Evolutionary conservation across 1,284 basidiomycete genomes (phyloP).

Genomic region (Ganoderma sinense): DNA sequence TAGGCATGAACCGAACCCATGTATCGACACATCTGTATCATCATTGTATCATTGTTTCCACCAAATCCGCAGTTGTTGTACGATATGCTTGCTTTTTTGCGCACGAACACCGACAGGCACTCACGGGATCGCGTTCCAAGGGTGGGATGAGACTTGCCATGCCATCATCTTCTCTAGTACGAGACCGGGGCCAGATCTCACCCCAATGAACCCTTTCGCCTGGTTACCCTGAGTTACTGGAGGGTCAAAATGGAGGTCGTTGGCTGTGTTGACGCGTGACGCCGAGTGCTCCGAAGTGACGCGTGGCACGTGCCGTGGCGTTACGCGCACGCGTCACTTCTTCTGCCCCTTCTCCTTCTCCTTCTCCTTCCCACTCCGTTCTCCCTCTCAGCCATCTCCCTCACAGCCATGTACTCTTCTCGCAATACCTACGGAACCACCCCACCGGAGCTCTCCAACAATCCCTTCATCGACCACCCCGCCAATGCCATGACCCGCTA

Average conservation of each 20-base stretch:
- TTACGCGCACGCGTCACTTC: neutral
- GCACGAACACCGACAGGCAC: neutral
- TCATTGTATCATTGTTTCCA: conserved; percentile 5
- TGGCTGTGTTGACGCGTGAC: neutral
- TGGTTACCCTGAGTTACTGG: too few species aligned
- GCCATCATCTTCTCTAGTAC: too few species aligned
- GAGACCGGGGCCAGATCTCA: too few species aligned
- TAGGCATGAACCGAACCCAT: neutral
- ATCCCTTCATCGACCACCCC: conserved; percentile 48
- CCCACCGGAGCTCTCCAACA: conserved; percentile 46
- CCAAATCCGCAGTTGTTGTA: neutral
- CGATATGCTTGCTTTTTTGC: neutral
- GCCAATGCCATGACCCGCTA: conserved; percentile 43
- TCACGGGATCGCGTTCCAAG: neutral
- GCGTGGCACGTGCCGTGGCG: neutral
- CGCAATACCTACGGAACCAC: conserved; percentile 36
- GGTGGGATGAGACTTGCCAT: too few species aligned
- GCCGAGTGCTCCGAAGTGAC: neutral
- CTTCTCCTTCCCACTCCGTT: neutral
- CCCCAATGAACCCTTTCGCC: too few species aligned
- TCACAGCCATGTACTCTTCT: conserved; percentile 38
- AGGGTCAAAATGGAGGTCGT: too few species aligned
- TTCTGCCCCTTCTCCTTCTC: neutral
- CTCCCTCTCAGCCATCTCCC: neutral
- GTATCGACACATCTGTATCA: conserved; percentile 8